Conservation (phyloP, 352 stramenopile genomes). For the Phytophthora fragariaefolia region DNA sequence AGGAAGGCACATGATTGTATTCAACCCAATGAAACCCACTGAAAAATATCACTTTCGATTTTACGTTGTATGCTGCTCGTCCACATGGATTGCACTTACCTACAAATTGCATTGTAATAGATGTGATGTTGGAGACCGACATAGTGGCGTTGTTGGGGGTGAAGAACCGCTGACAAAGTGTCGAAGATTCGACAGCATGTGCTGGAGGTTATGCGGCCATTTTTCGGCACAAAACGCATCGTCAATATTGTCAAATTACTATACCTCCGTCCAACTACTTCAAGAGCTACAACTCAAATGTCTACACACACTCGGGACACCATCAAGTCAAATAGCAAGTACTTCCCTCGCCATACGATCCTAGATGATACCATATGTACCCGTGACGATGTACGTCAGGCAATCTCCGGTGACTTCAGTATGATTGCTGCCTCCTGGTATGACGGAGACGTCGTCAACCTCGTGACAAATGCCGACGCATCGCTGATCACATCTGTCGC, state of each 20-base stretch:
- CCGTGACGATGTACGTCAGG: background rate
- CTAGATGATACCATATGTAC: background rate
- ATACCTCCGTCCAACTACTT: background rate
- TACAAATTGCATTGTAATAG: background rate
- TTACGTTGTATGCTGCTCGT: background rate
- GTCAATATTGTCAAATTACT: background rate
- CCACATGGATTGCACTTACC: background rate
- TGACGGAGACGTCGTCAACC: background rate
- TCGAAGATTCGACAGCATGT: background rate
- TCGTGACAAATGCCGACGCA: background rate
- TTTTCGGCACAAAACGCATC: background rate
- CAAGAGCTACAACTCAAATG: background rate
- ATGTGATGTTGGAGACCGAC: background rate
- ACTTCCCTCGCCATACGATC: background rate
- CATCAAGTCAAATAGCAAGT: background rate
- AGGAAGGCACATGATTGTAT: background rate
- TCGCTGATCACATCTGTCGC: background rate
- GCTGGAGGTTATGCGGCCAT: background rate
- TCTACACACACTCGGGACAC: background rate
- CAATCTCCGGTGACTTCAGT: background rate
- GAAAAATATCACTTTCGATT: background rate
- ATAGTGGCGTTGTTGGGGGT: background rate
- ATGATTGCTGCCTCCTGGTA: background rate
- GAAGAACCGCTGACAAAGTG: background rate
- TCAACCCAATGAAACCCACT: background rate